Conservation (phyloP, 164 flowering plant genomes). For the Echeveria elegans region DNA sequence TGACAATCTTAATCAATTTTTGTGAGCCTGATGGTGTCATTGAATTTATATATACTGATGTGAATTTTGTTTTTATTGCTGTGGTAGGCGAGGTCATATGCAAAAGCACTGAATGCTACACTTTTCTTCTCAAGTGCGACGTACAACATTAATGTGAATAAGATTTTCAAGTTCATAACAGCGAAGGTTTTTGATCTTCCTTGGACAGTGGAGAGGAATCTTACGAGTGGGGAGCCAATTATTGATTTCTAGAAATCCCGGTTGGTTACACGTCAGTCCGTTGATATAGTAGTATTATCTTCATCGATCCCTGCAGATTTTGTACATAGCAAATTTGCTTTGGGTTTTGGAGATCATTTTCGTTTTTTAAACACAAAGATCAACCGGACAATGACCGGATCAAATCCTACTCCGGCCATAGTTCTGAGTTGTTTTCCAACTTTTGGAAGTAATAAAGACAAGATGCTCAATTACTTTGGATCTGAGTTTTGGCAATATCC, state of each 20-base stretch:
- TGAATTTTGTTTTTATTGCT: background rate
- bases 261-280: background rate
- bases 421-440: slow-evolving; percentile 1
- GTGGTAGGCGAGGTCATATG: slow-evolving; percentile 33
- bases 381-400: slow-evolving; percentile 5
- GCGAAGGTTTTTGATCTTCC: slow-evolving; percentile 41
- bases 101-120: slow-evolving; percentile 37
- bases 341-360: slow-evolving; percentile 4
- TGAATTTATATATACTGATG: background rate
- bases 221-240: slow-evolving; percentile 37
- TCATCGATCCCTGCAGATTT: slow-evolving; percentile 1
- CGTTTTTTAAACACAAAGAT: slow-evolving; percentile 1
- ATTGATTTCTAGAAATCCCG: slow-evolving; percentile 29
- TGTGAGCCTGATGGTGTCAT: background rate
- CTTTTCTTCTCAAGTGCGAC: slow-evolving; percentile 43
- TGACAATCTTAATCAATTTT: no score
- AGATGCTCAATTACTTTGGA: background rate
- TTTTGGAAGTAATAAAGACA: background rate
- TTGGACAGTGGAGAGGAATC: slow-evolving; percentile 37
- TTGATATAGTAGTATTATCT: background rate
- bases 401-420: background rate
- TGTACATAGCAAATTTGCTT: slow-evolving; percentile 1
- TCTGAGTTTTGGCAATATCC: background rate
- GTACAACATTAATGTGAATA: slow-evolving; percentile 43
- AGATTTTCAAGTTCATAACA: slow-evolving; percentile 42